Evolutionary conservation across 1,139 yeast genomes (phyloP), one percentile per base, ranked within the genome.

Genomic region (Yamadazyma aaseri): DNA sequence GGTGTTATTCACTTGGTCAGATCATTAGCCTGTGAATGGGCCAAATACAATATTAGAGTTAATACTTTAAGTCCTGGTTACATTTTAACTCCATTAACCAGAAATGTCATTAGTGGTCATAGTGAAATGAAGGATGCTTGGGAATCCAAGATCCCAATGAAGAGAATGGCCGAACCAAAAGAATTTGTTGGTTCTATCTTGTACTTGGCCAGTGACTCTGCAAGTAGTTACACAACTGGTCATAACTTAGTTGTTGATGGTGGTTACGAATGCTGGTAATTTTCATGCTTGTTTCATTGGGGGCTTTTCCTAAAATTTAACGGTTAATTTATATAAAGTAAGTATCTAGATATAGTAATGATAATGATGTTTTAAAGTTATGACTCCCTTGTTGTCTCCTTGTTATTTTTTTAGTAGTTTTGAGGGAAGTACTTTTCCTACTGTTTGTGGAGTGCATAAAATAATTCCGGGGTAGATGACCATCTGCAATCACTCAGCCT

Each of bases 11-110:
- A 69, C 53, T 64, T 70, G 56, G 70, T 58, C 13, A 58, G 72
- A 46, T 65, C 73, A 7, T 64, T 70, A 52, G 76, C 76, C 28
- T 67, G 73, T 50, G 76, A 70, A 55, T 70, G 76, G 76, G 76
- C 76, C 37, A 67, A 69, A 43, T 69, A 63, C 55, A 67, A 66
- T 53, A 70, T 70, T 44, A 60, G 74, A 46, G 75, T 70, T 39
- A 68, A 69, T 53, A 65, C 73, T 15, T 61, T 70, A 49, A 58
- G 67, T 33, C 75, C 75, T 18, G 75, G 76, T 18, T 69, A 70
- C 53, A 70, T 70, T 30, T 66, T 68, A 49, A 69, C 75, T 28
- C 76, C 74, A 29, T 66, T 70, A 55, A 69, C 75, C 33, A 63
- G 63, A 53, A 69, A 69, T 41, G 74, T 70, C 26, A 65, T 68